Percentiles rank a stretch among this genome's conserved stretches.
phyloP scores from a whole-genome alignment of 2,329 filamentous ascomycete genomes.

The Trichoderma sp. region DNA sequence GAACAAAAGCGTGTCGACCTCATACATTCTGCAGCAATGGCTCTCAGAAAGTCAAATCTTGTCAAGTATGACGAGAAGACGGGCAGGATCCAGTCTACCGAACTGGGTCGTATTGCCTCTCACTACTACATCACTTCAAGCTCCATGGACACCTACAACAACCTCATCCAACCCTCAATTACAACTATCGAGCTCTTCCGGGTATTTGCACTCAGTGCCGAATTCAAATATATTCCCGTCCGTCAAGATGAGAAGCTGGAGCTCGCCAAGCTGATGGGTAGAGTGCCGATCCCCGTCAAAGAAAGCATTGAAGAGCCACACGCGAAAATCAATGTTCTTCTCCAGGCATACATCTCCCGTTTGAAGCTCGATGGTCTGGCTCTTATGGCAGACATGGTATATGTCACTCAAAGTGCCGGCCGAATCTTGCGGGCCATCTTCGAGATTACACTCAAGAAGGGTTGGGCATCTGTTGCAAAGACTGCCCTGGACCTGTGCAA shows the following conservation, averaged over 20 bases:
- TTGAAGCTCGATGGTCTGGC: slow-evolving; percentile 92
- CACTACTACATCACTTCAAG: slow-evolving; percentile 98
- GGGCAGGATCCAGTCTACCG: slow-evolving; percentile 83
- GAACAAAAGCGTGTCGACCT: slow-evolving; percentile 98
- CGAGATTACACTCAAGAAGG: slow-evolving; percentile 95
- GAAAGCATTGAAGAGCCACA: slow-evolving; percentile 96
- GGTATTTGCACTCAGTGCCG: slow-evolving; percentile 90
- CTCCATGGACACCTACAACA: slow-evolving; percentile 97
- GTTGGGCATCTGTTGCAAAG: slow-evolving; percentile 91
- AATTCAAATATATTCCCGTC: slow-evolving; percentile 99
- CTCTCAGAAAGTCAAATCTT: slow-evolving; percentile 83
- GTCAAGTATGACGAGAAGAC: slow-evolving; percentile 95
- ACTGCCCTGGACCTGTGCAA: slow-evolving; percentile 93
- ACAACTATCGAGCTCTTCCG: slow-evolving; percentile 95
- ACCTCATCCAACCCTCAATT: slow-evolving; percentile 88
- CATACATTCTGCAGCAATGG: slow-evolving; percentile 85
- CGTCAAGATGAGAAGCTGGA: slow-evolving; percentile 97
- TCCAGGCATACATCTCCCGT: slow-evolving; percentile 94
- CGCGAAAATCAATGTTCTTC: slow-evolving; percentile 94
- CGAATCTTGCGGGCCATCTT: slow-evolving; percentile 95
- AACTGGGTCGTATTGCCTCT: slow-evolving; percentile 91
- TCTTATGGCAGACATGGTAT: slow-evolving; percentile 97
- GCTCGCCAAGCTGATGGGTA: slow-evolving; percentile 82
- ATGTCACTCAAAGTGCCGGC: slow-evolving; percentile 95
- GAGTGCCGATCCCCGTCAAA: slow-evolving; percentile 94